Evolutionary conservation across 2,329 filamentous ascomycete species (phyloP).

Genomic region (Aureobasidium sp.): DNA sequence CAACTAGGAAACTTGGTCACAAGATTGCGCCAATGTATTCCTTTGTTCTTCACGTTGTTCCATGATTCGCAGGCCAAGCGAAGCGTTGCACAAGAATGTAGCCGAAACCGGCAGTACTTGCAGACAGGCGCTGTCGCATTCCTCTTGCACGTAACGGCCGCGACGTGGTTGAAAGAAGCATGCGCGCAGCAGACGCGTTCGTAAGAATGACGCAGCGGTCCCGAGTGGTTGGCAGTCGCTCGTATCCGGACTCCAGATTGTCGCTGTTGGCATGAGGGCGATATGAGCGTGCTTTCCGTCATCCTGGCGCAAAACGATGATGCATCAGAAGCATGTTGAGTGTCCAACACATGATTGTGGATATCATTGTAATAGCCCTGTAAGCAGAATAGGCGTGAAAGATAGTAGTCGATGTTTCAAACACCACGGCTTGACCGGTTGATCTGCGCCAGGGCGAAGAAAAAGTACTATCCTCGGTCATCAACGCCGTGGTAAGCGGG

Average conservation of each 20-base stretch:
- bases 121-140: background rate
- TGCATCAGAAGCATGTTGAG: constrained; percentile 7
- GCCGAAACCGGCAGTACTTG: background rate
- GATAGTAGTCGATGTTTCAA: background rate
- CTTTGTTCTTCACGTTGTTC: background rate
- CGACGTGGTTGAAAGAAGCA: background rate
- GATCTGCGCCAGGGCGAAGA: background rate
- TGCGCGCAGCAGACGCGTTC: background rate
- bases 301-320: background rate
- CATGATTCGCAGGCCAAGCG: background rate
- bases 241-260: background rate
- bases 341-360: background rate
- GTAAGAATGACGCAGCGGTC: constrained; percentile 5
- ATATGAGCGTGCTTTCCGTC: constrained; percentile 3
- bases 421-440: background rate
- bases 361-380: background rate
- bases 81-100: background rate
- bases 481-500: background rate
- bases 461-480: background rate
- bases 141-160: background rate
- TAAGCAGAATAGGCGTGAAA: background rate
- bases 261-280: background rate
- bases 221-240: constrained; percentile 1
- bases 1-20: background rate
- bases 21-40: background rate